Percentiles rank a stretch among this genome's conserved stretches.
Conservation (phyloP, 352 stramenopile species). For the Pythium dissimile region DNA sequence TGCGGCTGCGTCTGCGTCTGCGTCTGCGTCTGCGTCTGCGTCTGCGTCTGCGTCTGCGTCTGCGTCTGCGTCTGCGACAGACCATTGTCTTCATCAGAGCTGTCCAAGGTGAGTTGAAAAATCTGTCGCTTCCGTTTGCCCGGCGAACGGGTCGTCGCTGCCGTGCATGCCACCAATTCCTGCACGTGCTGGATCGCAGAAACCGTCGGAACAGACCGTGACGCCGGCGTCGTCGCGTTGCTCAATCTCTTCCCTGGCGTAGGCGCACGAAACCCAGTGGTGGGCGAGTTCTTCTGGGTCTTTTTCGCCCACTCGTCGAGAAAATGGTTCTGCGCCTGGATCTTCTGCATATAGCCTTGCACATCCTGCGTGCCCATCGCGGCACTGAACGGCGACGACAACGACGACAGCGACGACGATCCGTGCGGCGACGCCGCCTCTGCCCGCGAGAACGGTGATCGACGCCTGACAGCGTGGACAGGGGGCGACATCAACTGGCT, state of each 20-base stretch:
- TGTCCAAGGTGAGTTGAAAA: conserved; percentile 1
- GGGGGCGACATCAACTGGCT: conserved; percentile 6
- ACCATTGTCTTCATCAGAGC: conserved; percentile 16
- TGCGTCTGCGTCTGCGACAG: conserved; percentile 1
- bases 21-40: conserved; percentile 4
- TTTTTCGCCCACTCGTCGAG: conserved; percentile 19
- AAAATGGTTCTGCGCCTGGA: conserved; percentile 20
- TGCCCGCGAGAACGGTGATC: conserved; percentile 6
- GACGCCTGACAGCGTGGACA: not conserved
- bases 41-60: conserved; percentile 3
- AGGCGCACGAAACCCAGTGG: not conserved
- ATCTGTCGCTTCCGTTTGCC: conserved; percentile 23
- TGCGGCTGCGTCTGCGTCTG: conserved; percentile 9
- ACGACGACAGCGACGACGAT: conserved; percentile 17
- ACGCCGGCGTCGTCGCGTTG: not conserved
- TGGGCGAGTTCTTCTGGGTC: conserved; percentile 8
- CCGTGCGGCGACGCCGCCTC: not conserved
- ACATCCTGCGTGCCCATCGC: conserved; percentile 26
- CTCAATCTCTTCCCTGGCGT: not conserved
- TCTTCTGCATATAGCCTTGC: conserved; percentile 20
- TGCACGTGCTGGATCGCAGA: conserved; percentile 15
- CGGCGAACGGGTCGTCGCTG: not conserved
- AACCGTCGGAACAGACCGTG: conserved; percentile 4
- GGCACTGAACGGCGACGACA: conserved; percentile 22
- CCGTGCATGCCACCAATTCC: not conserved